A percentile compares a stretch with the other conserved stretches of the same genome.
phyloP scores from a whole-genome alignment of 2,329 filamentous ascomycete species.

The Fusarium austroafricanum region DNA sequence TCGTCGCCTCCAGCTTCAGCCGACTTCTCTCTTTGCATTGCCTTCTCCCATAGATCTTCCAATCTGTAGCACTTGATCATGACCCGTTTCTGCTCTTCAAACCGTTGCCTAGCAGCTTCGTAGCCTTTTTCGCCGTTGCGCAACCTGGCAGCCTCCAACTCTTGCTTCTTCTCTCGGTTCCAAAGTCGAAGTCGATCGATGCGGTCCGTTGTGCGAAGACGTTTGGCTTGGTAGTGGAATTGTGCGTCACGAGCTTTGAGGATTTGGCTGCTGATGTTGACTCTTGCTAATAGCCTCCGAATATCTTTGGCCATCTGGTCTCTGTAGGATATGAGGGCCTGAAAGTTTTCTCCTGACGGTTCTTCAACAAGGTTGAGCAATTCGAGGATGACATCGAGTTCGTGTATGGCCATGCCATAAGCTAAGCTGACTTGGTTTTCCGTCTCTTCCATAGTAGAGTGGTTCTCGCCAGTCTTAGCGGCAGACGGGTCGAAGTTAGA shows the following conservation, averaged over 20 bases:
- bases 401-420: slow-evolving; percentile 30
- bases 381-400: slow-evolving; percentile 30
- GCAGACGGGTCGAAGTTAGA: slow-evolving; percentile 30
- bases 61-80: slow-evolving; percentile 34
- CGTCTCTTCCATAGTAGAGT: slow-evolving; percentile 18
- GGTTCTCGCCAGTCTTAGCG: slow-evolving; percentile 24
- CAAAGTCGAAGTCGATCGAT: slow-evolving; percentile 34
- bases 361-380: slow-evolving; percentile 9
- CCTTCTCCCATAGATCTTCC: slow-evolving; percentile 32
- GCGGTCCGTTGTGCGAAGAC: slow-evolving; percentile 31
- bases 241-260: slow-evolving; percentile 30
- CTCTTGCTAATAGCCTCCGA: slow-evolving; percentile 13
- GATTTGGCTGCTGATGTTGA: slow-evolving; percentile 29
- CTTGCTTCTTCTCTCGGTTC: slow-evolving; percentile 32
- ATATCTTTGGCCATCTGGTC: not conserved
- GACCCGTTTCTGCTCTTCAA: slow-evolving; percentile 33
- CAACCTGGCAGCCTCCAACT: slow-evolving; percentile 22
- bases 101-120: slow-evolving; percentile 12
- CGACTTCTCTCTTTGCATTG: slow-evolving; percentile 15
- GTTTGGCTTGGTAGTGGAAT: slow-evolving; percentile 36
- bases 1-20: slow-evolving; percentile 8
- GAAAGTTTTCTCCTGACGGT: slow-evolving; percentile 14
- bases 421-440: slow-evolving; percentile 35
- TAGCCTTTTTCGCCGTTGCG: slow-evolving; percentile 22
- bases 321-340: slow-evolving; percentile 15